phyloP scores from a whole-genome alignment of 164 flowering plant species.

The Annona squamosa region DNA sequence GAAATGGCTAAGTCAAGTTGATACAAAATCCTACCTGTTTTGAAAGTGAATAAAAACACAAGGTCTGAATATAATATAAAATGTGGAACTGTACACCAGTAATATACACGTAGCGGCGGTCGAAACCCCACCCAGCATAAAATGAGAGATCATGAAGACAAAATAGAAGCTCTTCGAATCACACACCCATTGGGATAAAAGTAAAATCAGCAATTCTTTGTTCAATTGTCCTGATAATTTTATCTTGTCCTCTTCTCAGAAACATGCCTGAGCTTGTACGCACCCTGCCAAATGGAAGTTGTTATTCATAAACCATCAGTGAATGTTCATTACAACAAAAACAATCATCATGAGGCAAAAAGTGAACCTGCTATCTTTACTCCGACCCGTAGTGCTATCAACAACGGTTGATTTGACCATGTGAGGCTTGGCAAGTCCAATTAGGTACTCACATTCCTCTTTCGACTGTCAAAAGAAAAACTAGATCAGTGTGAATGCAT shows the following conservation, averaged over 20 bases:
- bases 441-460: constrained; percentile 82
- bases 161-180: not conserved
- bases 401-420: constrained; percentile 88
- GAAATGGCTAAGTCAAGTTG: too few species aligned
- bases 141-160: not conserved
- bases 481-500: not conserved
- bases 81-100: too few species aligned
- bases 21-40: too few species aligned
- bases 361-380: constrained; percentile 78
- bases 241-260: constrained; percentile 65
- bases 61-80: too few species aligned
- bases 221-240: constrained; percentile 59
- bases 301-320: not conserved
- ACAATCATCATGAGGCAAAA: not conserved
- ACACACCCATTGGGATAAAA: constrained; percentile 85
- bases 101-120: too few species aligned
- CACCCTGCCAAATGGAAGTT: constrained; percentile 39
- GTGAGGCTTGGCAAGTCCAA: constrained; percentile 68
- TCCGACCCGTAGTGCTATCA: constrained; percentile 76
- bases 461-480: constrained; percentile 44
- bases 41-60: too few species aligned
- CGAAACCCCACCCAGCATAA: too few species aligned
- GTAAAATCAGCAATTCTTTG: constrained; percentile 85
- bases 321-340: not conserved
- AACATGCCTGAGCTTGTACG: constrained; percentile 95